A percentile compares a stretch with the other conserved stretches of the same genome.
phyloP scores from a whole-genome alignment of 441 rosid genomes.

The Cnidoscolus chayamansa region DNA sequence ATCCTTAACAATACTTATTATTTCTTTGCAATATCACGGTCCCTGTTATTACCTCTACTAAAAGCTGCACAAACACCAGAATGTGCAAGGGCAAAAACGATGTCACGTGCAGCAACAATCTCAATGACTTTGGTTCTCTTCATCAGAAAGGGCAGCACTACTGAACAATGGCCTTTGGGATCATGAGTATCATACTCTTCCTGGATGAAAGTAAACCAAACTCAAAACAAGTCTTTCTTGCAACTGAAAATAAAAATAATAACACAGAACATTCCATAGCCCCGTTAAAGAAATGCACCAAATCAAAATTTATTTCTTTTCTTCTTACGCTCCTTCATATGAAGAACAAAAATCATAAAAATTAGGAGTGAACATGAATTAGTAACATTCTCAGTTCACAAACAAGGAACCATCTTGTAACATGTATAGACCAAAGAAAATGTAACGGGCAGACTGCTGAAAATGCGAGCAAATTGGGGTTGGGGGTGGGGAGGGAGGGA shows the following conservation, averaged over 20 bases:
- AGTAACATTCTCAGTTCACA: background rate
- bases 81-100: conserved; percentile 90
- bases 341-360: too few species aligned
- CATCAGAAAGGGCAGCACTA: conserved; percentile 76
- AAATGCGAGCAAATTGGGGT: too few species aligned
- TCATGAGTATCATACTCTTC: conserved; percentile 95
- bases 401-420: background rate
- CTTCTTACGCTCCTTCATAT: background rate
- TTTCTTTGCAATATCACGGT: background rate
- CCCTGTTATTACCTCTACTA: conserved; percentile 54
- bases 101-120: conserved; percentile 89
- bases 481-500: too few species aligned
- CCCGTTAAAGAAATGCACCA: background rate
- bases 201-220: conserved; percentile 30
- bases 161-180: conserved; percentile 74
- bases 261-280: background rate
- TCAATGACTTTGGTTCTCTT: conserved; percentile 88
- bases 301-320: background rate
- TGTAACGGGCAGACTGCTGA: too few species aligned
- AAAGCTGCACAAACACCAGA: conserved; percentile 96
- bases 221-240: background rate
- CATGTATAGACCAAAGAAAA: background rate
- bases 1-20: background rate
- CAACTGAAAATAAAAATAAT: background rate
- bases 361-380: background rate